Conservation (phyloP, 345 rosid genomes). For the Dimocarpus longan region DNA sequence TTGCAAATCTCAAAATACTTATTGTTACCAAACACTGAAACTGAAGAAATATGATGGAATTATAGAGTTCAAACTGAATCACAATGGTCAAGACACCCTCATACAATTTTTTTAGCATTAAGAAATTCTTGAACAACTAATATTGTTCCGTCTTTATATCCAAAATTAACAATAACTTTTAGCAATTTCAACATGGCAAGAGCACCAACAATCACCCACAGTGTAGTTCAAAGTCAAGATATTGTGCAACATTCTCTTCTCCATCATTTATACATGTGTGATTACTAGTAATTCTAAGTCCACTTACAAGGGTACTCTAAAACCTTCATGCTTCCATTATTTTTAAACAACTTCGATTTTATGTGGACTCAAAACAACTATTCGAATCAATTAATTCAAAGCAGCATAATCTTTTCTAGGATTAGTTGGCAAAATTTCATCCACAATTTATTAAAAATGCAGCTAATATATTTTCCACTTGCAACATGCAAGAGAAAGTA, state of each 20-base stretch:
- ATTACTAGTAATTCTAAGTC: neutral
- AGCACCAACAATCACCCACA: neutral
- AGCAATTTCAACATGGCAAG: neutral
- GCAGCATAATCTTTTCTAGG: neutral
- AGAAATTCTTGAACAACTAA: neutral
- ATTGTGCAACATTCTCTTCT: neutral
- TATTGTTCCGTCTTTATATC: neutral
- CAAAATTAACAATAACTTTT: neutral
- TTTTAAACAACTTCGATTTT: neutral
- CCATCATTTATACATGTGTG: neutral
- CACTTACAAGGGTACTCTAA: neutral
- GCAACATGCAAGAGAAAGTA: neutral
- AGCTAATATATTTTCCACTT: neutral
- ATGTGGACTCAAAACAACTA: neutral
- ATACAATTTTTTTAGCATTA: neutral
- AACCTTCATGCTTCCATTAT: neutral
- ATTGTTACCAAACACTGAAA: neutral
- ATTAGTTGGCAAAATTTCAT: neutral
- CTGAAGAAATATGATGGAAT: slow-evolving; percentile 2
- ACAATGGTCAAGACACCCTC: neutral
- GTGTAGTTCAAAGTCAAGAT: neutral
- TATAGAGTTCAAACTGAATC: slow-evolving; percentile 1
- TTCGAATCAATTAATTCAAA: neutral
- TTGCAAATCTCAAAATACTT: slow-evolving; percentile 14
- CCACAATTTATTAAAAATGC: neutral